Evolutionary conservation across 371 early-diverging fungal species (phyloP), one percentile per base, ranked within the genome.

Genomic region (Mucor circinelloides): DNA sequence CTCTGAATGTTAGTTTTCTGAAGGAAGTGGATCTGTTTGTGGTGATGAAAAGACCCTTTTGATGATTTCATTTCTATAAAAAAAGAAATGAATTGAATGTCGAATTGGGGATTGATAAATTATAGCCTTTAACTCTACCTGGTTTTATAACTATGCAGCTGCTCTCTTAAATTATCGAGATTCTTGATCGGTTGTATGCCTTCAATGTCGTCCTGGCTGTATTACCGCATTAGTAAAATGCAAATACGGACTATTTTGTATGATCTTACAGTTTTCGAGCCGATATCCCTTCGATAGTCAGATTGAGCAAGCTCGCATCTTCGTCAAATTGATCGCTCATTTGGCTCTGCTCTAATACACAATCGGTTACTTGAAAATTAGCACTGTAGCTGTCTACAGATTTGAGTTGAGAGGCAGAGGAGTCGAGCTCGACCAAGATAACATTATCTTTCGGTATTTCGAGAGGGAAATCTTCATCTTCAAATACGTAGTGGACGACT

Each of bases 401-500:
- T 31, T 62, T 60, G 0, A 82, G 48, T 23, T 75, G 74, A 38
- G 79, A 73, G 12, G 77, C 80, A 44, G 80, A 56, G 32, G 76
- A 66, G 58, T 81, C 75, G 10, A 86, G 67, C n/a, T 84, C 82
- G 0, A 84, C 82, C 7, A 84, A 50, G 32, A 86, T 78, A 9
- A 82, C 80, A n/a, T 79, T 73, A 6, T 82, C 80, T 68, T 80
- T 80, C 3, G 83, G 78, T n/a, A 83, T 67, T 36, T 75, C 69
- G 13, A 52, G 27, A 2, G 83, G 85, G 30, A 84, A 81, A 6
- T 70, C 76, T 64, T 86, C 87, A 8, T 78, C 84, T 67, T 84
- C 82, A 76, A 86, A 86, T 8, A 84, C 84, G 64, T 84, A 86
- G 61, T 86, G 87, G 5, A 83, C 73, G 0, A 81, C 65, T 2